phyloP scores from a whole-genome alignment of 192 early-diverging fungal species.

The Coemansia sp. region DNA sequence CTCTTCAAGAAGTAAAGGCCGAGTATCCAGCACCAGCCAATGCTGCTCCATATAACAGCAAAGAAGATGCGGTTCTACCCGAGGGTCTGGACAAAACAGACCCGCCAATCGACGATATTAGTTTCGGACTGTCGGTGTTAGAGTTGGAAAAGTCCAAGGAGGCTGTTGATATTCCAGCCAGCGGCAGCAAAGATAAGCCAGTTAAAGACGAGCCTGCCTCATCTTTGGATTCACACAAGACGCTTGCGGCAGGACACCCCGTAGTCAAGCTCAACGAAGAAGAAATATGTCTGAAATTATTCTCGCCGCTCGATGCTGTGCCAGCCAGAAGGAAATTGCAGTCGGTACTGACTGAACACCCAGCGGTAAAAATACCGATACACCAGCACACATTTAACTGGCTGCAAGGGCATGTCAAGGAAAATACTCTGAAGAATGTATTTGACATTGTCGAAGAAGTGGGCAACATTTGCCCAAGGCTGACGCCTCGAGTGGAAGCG shows the following conservation, averaged over 20 bases:
- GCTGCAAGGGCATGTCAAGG: slow-evolving; percentile 12
- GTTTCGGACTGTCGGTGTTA: too few species aligned
- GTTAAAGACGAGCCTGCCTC: too few species aligned
- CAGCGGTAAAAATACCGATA: slow-evolving; percentile 27
- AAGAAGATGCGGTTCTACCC: background rate
- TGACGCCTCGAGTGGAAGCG: slow-evolving; percentile 31
- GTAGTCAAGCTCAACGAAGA: slow-evolving; percentile 13
- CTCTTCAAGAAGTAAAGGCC: slow-evolving; percentile 18
- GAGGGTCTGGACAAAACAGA: too few species aligned
- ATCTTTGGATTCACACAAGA: slow-evolving; percentile 19
- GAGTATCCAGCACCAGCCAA: background rate
- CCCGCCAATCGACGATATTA: too few species aligned
- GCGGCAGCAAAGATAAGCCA: background rate
- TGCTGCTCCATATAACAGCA: too few species aligned
- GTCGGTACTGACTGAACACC: slow-evolving; percentile 2
- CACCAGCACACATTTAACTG: slow-evolving; percentile 15
- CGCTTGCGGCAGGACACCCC: background rate
- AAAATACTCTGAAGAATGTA: slow-evolving; percentile 7
- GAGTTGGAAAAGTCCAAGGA: background rate
- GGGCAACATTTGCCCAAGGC: slow-evolving; percentile 34
- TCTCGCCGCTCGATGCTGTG: slow-evolving; percentile 11
- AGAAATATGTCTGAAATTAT: slow-evolving; percentile 22
- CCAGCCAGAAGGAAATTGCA: slow-evolving; percentile 10
- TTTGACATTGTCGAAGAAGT: slow-evolving; percentile 40
- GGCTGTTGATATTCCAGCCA: too few species aligned